phyloP scores from a whole-genome alignment of 2,329 filamentous ascomycete species.

The Pseudocercospora eumusae region DNA sequence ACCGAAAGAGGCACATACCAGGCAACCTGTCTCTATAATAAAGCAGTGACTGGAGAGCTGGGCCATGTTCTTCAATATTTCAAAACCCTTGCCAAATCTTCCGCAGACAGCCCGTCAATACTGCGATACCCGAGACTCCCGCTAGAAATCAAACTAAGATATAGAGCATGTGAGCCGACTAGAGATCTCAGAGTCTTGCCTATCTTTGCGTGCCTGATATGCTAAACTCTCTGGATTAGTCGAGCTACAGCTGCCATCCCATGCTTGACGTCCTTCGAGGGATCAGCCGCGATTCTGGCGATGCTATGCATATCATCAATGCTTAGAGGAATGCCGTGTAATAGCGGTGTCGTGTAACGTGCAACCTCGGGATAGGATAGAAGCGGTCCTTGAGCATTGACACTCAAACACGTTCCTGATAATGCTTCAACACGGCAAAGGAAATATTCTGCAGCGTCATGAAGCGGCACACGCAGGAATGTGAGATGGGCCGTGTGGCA shows the following conservation, averaged over 20 bases:
- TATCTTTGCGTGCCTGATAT: conserved; percentile 11
- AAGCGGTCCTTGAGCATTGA: neutral
- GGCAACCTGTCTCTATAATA: neutral
- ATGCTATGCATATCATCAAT: conserved; percentile 12
- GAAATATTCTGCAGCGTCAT: neutral
- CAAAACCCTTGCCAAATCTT: neutral
- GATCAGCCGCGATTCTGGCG: conserved; percentile 15
- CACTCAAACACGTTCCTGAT: neutral
- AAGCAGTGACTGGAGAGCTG: neutral
- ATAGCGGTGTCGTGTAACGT: conserved; percentile 18
- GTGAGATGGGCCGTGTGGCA: conserved; percentile 2
- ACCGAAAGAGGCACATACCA: neutral
- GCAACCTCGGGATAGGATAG: conserved; percentile 7
- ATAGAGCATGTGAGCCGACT: conserved; percentile 4
- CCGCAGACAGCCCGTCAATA: conserved; percentile 5
- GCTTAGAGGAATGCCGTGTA: conserved; percentile 16
- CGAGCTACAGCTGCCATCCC: conserved; percentile 19
- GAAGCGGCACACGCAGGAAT: neutral
- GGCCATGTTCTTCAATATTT: conserved; percentile 9
- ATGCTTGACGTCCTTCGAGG: conserved; percentile 3
- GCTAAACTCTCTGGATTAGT: conserved; percentile 14
- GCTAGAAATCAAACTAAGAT: conserved; percentile 12
- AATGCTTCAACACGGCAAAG: neutral
- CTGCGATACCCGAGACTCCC: conserved; percentile 13
- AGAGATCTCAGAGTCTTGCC: conserved; percentile 9